Conservation (phyloP, 2,329 filamentous ascomycete species). For the Mycosphaerelloides madeirae region DNA sequence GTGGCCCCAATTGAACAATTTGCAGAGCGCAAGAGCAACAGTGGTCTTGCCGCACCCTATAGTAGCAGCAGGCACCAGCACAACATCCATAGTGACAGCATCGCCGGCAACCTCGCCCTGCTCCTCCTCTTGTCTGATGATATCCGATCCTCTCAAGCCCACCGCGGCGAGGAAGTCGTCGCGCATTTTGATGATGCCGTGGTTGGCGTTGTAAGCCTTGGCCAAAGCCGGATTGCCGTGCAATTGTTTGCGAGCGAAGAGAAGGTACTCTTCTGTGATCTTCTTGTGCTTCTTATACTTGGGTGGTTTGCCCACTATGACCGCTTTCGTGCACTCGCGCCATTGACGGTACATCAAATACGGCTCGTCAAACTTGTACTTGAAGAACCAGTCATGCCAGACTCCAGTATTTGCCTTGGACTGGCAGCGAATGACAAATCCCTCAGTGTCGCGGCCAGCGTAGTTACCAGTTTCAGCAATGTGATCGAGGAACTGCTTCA, state of each 20-base stretch:
- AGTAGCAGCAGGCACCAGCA: constrained; percentile 87
- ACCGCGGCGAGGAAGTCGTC: constrained; percentile 81
- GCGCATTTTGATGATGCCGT: constrained; percentile 88
- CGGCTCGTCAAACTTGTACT: constrained; percentile 98
- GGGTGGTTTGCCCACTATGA: constrained; percentile 71
- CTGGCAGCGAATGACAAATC: constrained; percentile 91
- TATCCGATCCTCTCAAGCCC: constrained; percentile 81
- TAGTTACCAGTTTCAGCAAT: constrained; percentile 86
- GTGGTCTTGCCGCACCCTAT: constrained; percentile 98
- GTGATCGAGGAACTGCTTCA: constrained; percentile 75
- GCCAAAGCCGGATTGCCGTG: constrained; percentile 62
- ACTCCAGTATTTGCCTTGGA: constrained; percentile 45
- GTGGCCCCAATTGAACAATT: constrained; percentile 87
- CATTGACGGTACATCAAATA: constrained; percentile 99
- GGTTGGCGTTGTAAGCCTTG: constrained; percentile 74
- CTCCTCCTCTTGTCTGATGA: constrained; percentile 69
- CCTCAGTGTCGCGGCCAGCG: constrained; percentile 87
- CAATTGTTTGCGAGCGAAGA: constrained; percentile 72
- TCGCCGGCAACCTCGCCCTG: constrained; percentile 47
- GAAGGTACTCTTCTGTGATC: constrained; percentile 87
- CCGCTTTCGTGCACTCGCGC: constrained; percentile 89
- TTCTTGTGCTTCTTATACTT: constrained; percentile 79
- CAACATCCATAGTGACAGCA: constrained; percentile 61
- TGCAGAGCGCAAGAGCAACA: constrained; percentile 70
- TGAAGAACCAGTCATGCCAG: constrained; percentile 98